A percentile compares a stretch with the other conserved stretches of the same genome.
Evolutionary conservation across 192 early-diverging fungal genomes (phyloP).

Genomic region (Backusella parvicylindrica): DNA sequence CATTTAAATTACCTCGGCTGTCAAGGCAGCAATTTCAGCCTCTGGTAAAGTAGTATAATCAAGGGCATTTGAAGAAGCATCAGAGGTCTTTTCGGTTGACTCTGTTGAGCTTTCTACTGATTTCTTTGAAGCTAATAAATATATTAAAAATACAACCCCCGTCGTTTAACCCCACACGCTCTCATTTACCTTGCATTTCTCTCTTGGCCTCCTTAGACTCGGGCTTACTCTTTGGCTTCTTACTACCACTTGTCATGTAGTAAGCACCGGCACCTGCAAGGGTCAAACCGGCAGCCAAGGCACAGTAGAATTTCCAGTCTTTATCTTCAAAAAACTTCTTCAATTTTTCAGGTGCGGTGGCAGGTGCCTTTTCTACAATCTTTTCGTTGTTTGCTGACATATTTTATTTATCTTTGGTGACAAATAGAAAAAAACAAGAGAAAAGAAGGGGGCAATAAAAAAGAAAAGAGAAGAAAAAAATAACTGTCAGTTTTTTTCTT

Average conservation of each 20-base stretch:
- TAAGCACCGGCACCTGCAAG: slow-evolving; percentile 62
- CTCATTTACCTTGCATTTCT: slow-evolving; percentile 38
- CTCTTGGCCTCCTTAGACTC: slow-evolving; percentile 25
- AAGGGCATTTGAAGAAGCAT: slow-evolving; percentile 28
- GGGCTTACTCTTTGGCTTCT: slow-evolving; percentile 29
- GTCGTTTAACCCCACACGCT: neutral
- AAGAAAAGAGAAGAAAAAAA: neutral
- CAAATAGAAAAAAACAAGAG: neutral
- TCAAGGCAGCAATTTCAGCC: slow-evolving; percentile 44
- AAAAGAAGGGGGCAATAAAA: neutral
- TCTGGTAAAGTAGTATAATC: slow-evolving; percentile 45
- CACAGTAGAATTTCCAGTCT: slow-evolving; percentile 70
- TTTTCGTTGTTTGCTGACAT: neutral
- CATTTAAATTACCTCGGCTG: slow-evolving; percentile 33
- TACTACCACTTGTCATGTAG: slow-evolving; percentile 45
- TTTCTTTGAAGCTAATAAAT: neutral
- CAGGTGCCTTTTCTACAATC: neutral
- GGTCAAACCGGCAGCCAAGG: slow-evolving; percentile 52
- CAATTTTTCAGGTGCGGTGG: slow-evolving; percentile 15
- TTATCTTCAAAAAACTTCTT: slow-evolving; percentile 52
- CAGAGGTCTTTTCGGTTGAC: slow-evolving; percentile 15
- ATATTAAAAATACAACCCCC: neutral
- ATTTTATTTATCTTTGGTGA: neutral
- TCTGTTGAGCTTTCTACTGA: neutral
- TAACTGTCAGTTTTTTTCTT: neutral